A percentile compares a stretch with the other conserved stretches of the same genome.
phyloP scores from a whole-genome alignment of 1,284 basidiomycete genomes.

The Pyrrhoderma noxium region DNA sequence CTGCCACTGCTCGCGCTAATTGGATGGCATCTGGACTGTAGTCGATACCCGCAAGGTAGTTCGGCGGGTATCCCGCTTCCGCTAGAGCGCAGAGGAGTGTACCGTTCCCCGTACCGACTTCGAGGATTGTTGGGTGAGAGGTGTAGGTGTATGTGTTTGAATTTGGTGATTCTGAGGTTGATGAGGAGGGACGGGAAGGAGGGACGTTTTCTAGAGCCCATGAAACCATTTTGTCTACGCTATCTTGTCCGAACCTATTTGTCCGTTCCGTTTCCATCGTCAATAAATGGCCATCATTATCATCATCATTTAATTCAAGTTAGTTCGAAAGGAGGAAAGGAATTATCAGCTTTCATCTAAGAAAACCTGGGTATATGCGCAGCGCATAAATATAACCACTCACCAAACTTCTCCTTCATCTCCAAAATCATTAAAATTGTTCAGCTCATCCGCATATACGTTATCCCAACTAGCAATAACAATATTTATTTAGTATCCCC shows the following conservation, averaged over 20 bases:
- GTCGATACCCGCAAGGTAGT: constrained; percentile 66
- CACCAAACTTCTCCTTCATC: constrained; percentile 90
- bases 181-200: constrained; percentile 22
- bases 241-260: constrained; percentile 77
- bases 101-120: constrained; percentile 85
- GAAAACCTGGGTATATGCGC: constrained; percentile 1
- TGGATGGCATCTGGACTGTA: constrained; percentile 72
- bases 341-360: neutral
- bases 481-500: neutral
- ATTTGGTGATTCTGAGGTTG: neutral
- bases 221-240: constrained; percentile 74
- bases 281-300: too few species aligned
- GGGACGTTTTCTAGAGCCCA: constrained; percentile 53
- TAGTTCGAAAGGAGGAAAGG: too few species aligned
- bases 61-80: constrained; percentile 55
- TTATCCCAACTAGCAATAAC: constrained; percentile 53
- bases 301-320: too few species aligned
- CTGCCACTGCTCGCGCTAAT: constrained; percentile 48
- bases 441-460: constrained; percentile 64
- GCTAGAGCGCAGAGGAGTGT: constrained; percentile 68
- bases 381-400: constrained; percentile 15
- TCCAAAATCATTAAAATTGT: constrained; percentile 72
- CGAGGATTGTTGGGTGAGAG: constrained; percentile 43
- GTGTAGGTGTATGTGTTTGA: neutral
- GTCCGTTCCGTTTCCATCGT: too few species aligned